Evolutionary conservation across 2,329 filamentous ascomycete species (phyloP), one percentile per base, ranked within the genome.

Genomic region (Sclerotinia nivalis): DNA sequence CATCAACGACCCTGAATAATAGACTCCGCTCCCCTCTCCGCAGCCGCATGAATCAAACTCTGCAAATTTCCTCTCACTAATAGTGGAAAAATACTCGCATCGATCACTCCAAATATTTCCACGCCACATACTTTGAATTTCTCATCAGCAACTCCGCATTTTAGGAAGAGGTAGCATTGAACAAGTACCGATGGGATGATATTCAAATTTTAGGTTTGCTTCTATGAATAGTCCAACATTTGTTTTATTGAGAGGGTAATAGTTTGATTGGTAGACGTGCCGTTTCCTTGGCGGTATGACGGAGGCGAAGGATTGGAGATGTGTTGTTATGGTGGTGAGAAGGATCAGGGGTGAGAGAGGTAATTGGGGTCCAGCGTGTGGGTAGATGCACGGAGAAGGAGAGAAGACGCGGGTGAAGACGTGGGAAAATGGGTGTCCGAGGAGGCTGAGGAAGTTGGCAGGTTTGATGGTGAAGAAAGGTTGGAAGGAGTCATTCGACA

Each of bases 371-470:
- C 80, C 70, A 84, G 82, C 4, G 71, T 0, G 82, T 0, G 82
- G 81, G n/a, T 78, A 73, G 1, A 71, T 73, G 0, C 72, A 72
- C 0, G 80, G 77, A 61, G 82, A 77, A 0, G 79, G 61, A 0
- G 80, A 81, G 1, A 72, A 72, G 55, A 84, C 79, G 78, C 89
- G 87, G 64, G 86, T 83, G 50, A 80, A 81, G 2, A 87, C 87
- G 0, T 85, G 83, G 2, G 85, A 86, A 75, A 87, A 84, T 0
- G 87, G 69, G 62, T 71, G 88, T 72, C 66, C 62, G 2, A 68
- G 68, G 34, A 55, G 66, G 45, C 9, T 45, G 43, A 15, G 34
- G 45, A 43, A 47, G n/a, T 52, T 45, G 62, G 25, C 47, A 25
- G 52, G 43, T 10, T 12, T 12, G 5, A 45, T 7, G 7, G 37